Evolutionary conservation across 768 basidiomycete genomes (phyloP), one percentile per base, ranked within the genome.

Genomic region (Myochromella boudieri): DNA sequence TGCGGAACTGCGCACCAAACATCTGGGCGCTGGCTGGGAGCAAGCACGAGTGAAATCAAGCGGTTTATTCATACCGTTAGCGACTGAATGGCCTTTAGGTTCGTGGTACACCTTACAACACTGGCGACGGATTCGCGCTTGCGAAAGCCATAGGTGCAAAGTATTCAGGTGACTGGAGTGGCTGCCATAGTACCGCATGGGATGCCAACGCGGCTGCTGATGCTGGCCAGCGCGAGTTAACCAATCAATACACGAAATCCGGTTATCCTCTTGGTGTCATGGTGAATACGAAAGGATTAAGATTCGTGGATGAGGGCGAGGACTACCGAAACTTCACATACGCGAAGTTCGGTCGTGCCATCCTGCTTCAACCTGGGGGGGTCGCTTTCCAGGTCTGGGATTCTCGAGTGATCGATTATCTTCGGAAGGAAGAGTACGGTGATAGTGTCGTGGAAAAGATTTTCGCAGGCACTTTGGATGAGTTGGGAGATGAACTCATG

Each of bases 251-350:
- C 61, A 87, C 85, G 6, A 87, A 87, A 62, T 85, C 84, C 8
- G 82, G 85, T 1, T 86, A 87, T 56, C 84, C 85, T 2, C 67
- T 85, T 8, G 84, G 85, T 1, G 70, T 87, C 49, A 86, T 85
- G 84, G 62, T 85, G 20, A 87, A 85, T 55, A 57, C 69, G 0
- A 50, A 62, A 1, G 85, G 85, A 3, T 52, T 62, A 42, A 72
- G 85, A 12, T 87, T 87, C 53, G 84, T 85, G 6, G 83, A 87
- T 51, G 85, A 87, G 61, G 85, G 84, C 28, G 77, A 76, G 58
- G 84, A 87, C 64, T 85, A 79, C 58, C 74, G 85, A 37, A 87
- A 84, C 60, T 86, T 80, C 54, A 87, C 84, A 1, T 87, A 87
- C 55, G 84, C 85, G 15, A 80, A 78, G 60, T 85, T 81, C 52